Evolutionary conservation across 345 rosid genomes (phyloP), one percentile per base, ranked within the genome.

Genomic region (Heritiera littoralis): DNA sequence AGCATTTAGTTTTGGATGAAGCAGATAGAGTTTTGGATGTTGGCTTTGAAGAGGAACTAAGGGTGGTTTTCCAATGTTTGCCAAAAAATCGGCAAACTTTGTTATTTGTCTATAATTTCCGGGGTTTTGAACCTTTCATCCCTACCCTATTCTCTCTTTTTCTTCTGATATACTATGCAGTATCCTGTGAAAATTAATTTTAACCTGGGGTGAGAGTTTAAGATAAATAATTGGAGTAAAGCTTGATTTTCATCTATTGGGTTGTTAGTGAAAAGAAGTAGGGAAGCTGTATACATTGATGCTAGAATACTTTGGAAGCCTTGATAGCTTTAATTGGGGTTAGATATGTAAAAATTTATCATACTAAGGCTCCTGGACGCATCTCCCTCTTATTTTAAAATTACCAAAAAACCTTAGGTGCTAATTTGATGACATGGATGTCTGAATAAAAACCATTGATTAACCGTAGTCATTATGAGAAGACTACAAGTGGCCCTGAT

Each of bases 11-110:
- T 74, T 81, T 96, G 89, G 99, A 96, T 56, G 99, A 96, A 83
- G 98, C 99, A 12, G 99, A 96, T 82, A 88, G 98, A 88, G 95
- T 96, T 64, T 87, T 96, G 87, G 99, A 96, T 85, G 94, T 86
- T 81, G 98, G 99, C 54, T 96, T 96, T 84, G 92, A 96, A 83
- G 98, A 90, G 80, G 99, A 94, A 79, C 69, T 96, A 75, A 83
- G 90, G 40, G 88, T 85, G 0, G 77, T 96, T 9, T 96, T 96
- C 61, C 86, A 86, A 54, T 90, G 93, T 82, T 76, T 94, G 81
- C 99, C 98, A 8, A 88, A 92, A 81, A 87, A 43, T 69, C 83
- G 98, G 60, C 99, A 95, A 80, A 95, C 96, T 9, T 81, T 95
- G 72, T 80, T 95, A 81, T 59, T 59, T 9, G 35, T 59, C 64